Evolutionary conservation across 768 basidiomycete genomes (phyloP).

Genomic region (Calocybe indica): DNA sequence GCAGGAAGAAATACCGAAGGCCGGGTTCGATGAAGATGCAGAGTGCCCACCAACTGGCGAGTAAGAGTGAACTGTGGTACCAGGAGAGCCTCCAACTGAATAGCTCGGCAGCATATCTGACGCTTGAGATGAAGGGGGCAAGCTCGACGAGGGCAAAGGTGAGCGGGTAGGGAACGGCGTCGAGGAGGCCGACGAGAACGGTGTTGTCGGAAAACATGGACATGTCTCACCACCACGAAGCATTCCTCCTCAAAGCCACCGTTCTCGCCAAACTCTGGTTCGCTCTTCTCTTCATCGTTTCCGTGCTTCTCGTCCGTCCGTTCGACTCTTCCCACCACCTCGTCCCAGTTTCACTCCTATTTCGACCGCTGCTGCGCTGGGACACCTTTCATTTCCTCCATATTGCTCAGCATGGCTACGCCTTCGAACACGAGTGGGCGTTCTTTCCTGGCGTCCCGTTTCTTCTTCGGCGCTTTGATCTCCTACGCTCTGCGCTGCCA

Average conservation of each 20-base stretch:
- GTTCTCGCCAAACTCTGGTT: conserved; percentile 14
- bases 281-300: conserved; percentile 20
- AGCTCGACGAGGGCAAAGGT: conserved; percentile 57
- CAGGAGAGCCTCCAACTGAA: conserved; percentile 52
- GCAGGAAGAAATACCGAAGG: conserved; percentile 30
- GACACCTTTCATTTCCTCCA: conserved; percentile 78
- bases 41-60: conserved; percentile 73
- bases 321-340: conserved; percentile 35
- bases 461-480: conserved; percentile 36
- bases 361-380: conserved; percentile 62
- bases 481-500: conserved; percentile 15
- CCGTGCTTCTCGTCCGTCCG: conserved; percentile 22
- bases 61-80: conserved; percentile 59
- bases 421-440: conserved; percentile 82
- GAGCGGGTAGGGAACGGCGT: conserved; percentile 55
- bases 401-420: conserved; percentile 52
- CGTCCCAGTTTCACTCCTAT: conserved; percentile 8
- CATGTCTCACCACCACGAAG: conserved; percentile 1
- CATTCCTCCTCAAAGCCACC: conserved; percentile 11
- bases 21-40: conserved; percentile 53
- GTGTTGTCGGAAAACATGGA: no score
- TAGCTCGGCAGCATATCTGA: conserved; percentile 40
- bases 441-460: conserved; percentile 71
- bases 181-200: conserved; percentile 38
- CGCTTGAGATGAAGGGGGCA: conserved; percentile 41